Evolutionary conservation across 2,329 filamentous ascomycete species (phyloP), one percentile per base, ranked within the genome.

Genomic region (Magnaporthiopsis poae): DNA sequence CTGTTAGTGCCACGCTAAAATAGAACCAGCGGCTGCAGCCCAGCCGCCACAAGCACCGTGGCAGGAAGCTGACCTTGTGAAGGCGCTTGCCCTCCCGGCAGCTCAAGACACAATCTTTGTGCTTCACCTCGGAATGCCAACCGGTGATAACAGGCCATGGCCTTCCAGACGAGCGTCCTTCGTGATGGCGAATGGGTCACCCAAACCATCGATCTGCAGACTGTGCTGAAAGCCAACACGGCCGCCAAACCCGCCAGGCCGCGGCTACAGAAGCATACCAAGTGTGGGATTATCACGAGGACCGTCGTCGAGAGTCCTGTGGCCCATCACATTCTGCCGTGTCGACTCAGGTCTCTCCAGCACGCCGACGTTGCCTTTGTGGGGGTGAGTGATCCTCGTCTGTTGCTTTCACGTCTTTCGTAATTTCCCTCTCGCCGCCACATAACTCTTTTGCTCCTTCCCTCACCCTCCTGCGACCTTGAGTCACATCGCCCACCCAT

Each of bases 291-390:
- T 39, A 81, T 98, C 62, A 91, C 91, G 0, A 88, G 85, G 72
- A 96, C 93, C 0, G 75, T 96, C 36, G 80, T 94, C 64, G 84
- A 88, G 65, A 96, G 90, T 69, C 90, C 93, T 1, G 80, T 90
- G 52, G 84, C 89, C 66, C 88, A 89, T 73, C 90, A 85, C 80
- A 89, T 97, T 61, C 79, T 96, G 18, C 90, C 92, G 15, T 91
- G 88, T n/a, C 86, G 88, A 68, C 80, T 98, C 68, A 85, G 93
- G 67, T 88, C 88, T 66, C 81, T 82, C 65, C 77, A 82, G 61
- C 81, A 87, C 68, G 92, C 95, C 71, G 93, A 98, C 78, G 86
- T 97, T 69, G 88, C 93, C 56, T 92, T 96, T 71, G 84, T 99
- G 67, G 91, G 92, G 66, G 88, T 90, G 81, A 77, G 86, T 82